A percentile compares a stretch with the other conserved stretches of the same genome.
phyloP scores from a whole-genome alignment of 495 filamentous ascomycete species.

The Lichina pygmaea region DNA sequence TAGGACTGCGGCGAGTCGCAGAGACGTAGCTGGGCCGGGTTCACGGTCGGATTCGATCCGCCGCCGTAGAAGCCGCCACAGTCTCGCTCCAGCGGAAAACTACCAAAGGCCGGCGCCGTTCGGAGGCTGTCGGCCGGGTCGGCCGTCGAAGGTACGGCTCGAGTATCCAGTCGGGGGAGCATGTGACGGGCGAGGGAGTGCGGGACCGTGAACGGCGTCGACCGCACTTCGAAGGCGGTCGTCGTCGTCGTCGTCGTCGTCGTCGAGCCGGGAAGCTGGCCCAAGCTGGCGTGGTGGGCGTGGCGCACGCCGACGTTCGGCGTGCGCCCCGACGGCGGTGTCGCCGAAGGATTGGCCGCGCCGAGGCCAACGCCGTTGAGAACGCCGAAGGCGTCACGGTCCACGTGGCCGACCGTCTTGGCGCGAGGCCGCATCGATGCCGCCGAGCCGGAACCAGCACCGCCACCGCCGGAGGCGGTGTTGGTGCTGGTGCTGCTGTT shows the following conservation, averaged over 20 bases:
- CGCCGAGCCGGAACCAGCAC: constrained; percentile 18
- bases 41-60: constrained; percentile 42
- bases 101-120: constrained; percentile 50
- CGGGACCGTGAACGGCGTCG: no score
- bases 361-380: constrained; percentile 17
- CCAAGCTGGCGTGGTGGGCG: constrained; percentile 37
- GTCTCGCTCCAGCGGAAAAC: constrained; percentile 45
- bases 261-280: not conserved
- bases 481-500: constrained; percentile 18
- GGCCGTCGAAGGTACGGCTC: constrained; percentile 28
- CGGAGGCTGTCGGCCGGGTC: constrained; percentile 37
- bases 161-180: constrained; percentile 65
- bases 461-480: constrained; percentile 13
- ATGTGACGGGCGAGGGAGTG: constrained; percentile 15
- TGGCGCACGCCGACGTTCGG: constrained; percentile 14
- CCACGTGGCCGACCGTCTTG: constrained; percentile 92
- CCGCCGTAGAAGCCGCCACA: constrained; percentile 50
- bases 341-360: constrained; percentile 23
- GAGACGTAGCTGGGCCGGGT: constrained; percentile 87
- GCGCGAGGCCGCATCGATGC: constrained; percentile 59
- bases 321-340: constrained; percentile 7
- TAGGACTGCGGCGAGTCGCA: constrained; percentile 54
- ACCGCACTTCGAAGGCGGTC: constrained; percentile 1
- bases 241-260: not conserved
- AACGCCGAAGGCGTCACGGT: constrained; percentile 46